Percentiles rank a stretch among this genome's conserved stretches.
phyloP scores from a whole-genome alignment of 1,284 basidiomycete genomes.

The Puccinia coronata region DNA sequence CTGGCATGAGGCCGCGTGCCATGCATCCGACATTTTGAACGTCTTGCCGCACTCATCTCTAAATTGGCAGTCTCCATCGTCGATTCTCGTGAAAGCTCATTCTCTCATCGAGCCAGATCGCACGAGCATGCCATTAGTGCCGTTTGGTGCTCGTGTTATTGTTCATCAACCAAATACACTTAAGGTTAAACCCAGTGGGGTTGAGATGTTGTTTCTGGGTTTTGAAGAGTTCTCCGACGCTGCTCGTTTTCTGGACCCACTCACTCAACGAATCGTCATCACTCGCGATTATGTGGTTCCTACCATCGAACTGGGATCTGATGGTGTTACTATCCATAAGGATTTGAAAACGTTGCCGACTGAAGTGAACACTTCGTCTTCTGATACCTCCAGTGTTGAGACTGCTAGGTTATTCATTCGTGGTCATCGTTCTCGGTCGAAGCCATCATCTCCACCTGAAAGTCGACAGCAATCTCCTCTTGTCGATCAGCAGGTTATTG shows the following conservation, averaged over 20 bases:
- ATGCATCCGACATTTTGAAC: not conserved
- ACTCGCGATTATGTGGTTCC: conserved; percentile 14
- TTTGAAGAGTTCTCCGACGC: conserved; percentile 32
- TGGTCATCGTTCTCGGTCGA: too few species aligned
- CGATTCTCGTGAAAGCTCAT: not conserved
- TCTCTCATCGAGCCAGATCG: not conserved
- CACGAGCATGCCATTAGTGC: not conserved
- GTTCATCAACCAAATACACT: not conserved
- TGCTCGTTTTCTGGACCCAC: not conserved
- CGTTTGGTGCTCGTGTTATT: not conserved
- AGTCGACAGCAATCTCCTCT: too few species aligned
- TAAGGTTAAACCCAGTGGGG: not conserved
- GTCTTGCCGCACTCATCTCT: not conserved
- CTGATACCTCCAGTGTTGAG: too few species aligned
- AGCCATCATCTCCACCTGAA: too few species aligned
- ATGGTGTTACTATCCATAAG: not conserved
- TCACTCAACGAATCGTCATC: not conserved
- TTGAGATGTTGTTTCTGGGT: conserved; percentile 3
- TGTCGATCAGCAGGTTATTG: too few species aligned
- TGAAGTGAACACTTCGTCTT: not conserved
- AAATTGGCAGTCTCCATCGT: not conserved
- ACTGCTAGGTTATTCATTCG: too few species aligned
- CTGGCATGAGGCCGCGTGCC: not conserved
- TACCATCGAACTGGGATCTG: not conserved
- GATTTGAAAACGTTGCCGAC: not conserved